These are phyloP conservation scores for Cyberlindnera japonica DNA, from an alignment of 805 yeast species.

Conservation along the genomic window DNA sequence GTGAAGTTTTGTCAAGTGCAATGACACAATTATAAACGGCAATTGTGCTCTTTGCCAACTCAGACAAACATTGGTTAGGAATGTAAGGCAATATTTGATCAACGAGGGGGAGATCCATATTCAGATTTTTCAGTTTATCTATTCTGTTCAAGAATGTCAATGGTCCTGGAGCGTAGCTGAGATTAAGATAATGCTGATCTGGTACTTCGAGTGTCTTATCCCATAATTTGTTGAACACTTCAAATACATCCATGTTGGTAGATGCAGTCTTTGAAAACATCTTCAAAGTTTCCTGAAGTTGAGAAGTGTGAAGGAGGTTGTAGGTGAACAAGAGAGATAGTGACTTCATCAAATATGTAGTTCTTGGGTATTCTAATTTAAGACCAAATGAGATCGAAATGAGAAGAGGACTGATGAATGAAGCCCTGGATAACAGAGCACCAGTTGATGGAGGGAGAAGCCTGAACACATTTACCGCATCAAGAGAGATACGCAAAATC, in stretches of 20 bases:
- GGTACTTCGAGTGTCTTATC: slow-evolving; percentile 19
- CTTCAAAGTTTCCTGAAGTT: slow-evolving; percentile 14
- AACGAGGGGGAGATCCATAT: slow-evolving; percentile 9
- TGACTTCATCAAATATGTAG: slow-evolving; percentile 15
- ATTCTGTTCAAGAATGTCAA: slow-evolving; percentile 21
- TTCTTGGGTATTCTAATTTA: slow-evolving; percentile 16
- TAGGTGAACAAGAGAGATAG: slow-evolving; percentile 16
- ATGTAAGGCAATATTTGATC: slow-evolving; percentile 19
- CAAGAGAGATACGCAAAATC: slow-evolving; percentile 12
- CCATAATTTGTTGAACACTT: slow-evolving; percentile 27
- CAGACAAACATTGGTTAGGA: slow-evolving; percentile 11
- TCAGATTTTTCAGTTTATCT: slow-evolving; percentile 3
- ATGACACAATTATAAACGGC: slow-evolving; percentile 6
- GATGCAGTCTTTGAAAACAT: slow-evolving; percentile 14
- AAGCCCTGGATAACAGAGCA: slow-evolving; percentile 12
- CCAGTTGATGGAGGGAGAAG: slow-evolving; percentile 2
- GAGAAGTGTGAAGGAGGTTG: slow-evolving; percentile 10
- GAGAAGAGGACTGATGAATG: slow-evolving; percentile 25
- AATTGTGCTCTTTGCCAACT: slow-evolving; percentile 12
- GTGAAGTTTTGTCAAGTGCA: not conserved
- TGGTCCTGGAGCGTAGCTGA: slow-evolving; percentile 21
- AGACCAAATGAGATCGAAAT: slow-evolving; percentile 24
- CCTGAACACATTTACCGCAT: slow-evolving; percentile 15
- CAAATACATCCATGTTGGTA: slow-evolving; percentile 23
- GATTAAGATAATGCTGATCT: slow-evolving; percentile 1